Base-by-base conservation (phyloP, 108 stramenopile species). In the Pseudonitzschia delicatissima region DNA sequence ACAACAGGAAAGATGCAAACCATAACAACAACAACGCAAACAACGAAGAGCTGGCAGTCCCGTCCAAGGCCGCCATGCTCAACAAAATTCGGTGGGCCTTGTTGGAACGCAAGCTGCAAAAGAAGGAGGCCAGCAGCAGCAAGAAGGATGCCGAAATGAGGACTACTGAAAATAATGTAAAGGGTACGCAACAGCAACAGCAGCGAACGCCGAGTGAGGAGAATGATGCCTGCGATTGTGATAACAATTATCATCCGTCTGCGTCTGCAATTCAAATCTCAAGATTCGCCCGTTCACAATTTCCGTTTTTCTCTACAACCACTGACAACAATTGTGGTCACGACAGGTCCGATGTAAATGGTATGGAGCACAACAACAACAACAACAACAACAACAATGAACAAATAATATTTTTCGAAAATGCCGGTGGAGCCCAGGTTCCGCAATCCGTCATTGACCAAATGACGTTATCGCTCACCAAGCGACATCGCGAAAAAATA, bases 341-440 rank as follows among this genome's bases (percentile, higher is more conserved):
- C 37, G 11, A 39, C 37, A 39, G 8, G 8, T 6, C 37, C 37
- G 11, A 39, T 11, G 37, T 11, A 39, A 39, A 8, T n/a, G n/a
- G n/a, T n/a, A n/a, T n/a, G n/a, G n/a, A n/a, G n/a, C 37, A 11
- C 37, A 39, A 11, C 37, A 39, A 11, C 37, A 39, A 11, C 37
- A 39, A 39, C 47, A 33, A 33, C 53, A 33, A 55, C 53, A 32
- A 27, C 32, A 55, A 55, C 32, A 55, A 17, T 29, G 26, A 5
- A 21, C 61, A 18, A 20, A 12, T 11, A 36, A 42, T 93, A 5
- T 94, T 90, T 67, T 82, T 91, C 50, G 93, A 94, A 53, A 91
- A 88, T 64, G 90, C 90, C 18, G 93, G 93, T 11, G 93, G 93
- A 11, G 66, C 90, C 0, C 93, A 94, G 65, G 90, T 92, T 23